Conservation (phyloP, 441 rosid genomes). For the Populus hybrid region DNA sequence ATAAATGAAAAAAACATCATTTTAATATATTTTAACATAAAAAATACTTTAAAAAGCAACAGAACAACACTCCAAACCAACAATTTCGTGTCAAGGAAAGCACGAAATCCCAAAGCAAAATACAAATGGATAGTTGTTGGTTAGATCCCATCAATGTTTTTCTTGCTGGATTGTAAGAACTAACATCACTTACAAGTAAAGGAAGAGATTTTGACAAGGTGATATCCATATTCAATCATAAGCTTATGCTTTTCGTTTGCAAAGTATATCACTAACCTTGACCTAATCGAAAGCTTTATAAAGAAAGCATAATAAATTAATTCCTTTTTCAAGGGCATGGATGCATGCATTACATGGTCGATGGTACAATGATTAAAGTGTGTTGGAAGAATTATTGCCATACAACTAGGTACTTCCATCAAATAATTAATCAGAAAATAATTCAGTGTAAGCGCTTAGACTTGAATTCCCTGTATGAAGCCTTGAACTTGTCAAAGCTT, state of each 20-base stretch:
- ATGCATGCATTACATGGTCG: conserved; percentile 16
- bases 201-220: neutral
- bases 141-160: conserved; percentile 25
- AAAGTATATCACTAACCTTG: conserved; percentile 1
- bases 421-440: no score
- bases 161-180: conserved; percentile 7
- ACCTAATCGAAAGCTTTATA: conserved; percentile 13
- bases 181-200: neutral
- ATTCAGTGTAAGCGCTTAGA: no score
- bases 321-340: neutral
- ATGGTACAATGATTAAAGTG: conserved; percentile 20
- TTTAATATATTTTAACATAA: no score
- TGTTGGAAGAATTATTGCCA: neutral
- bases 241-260: conserved; percentile 3
- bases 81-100: no score
- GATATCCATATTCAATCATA: neutral
- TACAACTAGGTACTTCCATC: no score
- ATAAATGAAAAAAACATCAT: no score
- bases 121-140: conserved; percentile 7
- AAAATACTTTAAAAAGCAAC: no score
- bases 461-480: no score
- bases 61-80: no score
- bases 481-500: no score
- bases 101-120: no score
- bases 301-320: neutral